Conservation (phyloP, 352 stramenopile species). For the Bremia lactucae region DNA sequence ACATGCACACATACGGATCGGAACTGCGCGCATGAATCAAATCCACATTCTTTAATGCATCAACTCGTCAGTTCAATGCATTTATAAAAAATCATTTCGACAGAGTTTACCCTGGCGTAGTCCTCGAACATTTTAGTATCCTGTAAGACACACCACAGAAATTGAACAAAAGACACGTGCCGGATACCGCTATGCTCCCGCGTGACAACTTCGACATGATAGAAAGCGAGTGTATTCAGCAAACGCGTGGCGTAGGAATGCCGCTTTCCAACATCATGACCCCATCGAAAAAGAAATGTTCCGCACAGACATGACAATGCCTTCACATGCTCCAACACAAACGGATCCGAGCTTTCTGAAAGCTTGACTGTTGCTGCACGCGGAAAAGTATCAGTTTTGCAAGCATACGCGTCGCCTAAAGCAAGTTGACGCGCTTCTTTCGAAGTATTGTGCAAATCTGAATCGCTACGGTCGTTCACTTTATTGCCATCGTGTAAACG, state of each 20-base stretch:
- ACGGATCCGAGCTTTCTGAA: constrained; percentile 20
- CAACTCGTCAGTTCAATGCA: constrained; percentile 1
- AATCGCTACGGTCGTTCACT: not conserved
- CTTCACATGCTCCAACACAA: constrained; percentile 34
- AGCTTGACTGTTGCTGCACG: constrained; percentile 9
- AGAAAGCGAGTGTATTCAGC: constrained; percentile 54
- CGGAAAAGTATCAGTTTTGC: not conserved
- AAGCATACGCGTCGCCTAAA: constrained; percentile 7
- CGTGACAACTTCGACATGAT: constrained; percentile 19
- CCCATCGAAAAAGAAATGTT: constrained; percentile 55
- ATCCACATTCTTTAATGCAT: constrained; percentile 27
- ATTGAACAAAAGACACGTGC: constrained; percentile 29
- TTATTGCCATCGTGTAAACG: constrained; percentile 12
- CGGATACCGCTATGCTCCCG: constrained; percentile 1
- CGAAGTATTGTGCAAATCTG: constrained; percentile 29
- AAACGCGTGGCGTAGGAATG: constrained; percentile 36
- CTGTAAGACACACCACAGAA: constrained; percentile 56
- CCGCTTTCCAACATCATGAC: constrained; percentile 24
- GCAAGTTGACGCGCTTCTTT: constrained; percentile 30
- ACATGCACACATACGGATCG: constrained; percentile 36
- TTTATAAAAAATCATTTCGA: not conserved
- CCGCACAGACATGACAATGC: constrained; percentile 31
- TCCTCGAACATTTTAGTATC: constrained; percentile 43
- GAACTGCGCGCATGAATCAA: constrained; percentile 26
- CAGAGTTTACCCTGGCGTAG: constrained; percentile 28